These are phyloP conservation scores for Hibiscus mutabilis DNA, from an alignment of 345 rosid species.

Conservation along the genomic window DNA sequence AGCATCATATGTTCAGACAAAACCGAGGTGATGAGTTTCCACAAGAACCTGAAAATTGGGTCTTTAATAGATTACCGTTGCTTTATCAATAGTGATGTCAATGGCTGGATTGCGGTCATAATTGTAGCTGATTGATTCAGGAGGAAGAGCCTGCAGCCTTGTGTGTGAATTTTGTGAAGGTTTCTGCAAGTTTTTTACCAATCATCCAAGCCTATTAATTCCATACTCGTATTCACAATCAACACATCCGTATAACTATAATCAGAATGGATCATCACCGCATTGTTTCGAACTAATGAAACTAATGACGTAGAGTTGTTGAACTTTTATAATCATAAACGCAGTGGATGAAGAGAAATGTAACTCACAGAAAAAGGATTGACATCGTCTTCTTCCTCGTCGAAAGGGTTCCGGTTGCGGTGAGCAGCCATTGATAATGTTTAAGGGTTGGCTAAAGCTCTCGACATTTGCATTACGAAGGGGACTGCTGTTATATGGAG, in stretches of 20 bases:
- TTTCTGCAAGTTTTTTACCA: slow-evolving; percentile 30
- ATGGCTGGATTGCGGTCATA: slow-evolving; percentile 64
- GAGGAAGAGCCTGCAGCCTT: slow-evolving; percentile 84
- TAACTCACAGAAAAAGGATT: slow-evolving; percentile 84
- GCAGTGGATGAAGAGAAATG: neutral
- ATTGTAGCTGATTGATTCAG: slow-evolving; percentile 66
- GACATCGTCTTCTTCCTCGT: slow-evolving; percentile 69
- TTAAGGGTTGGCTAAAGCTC: neutral
- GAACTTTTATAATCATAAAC: too few relatives aligned
- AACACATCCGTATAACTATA: too few relatives aligned
- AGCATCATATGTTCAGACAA: neutral
- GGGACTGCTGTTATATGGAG: neutral
- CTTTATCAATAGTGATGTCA: slow-evolving; percentile 70
- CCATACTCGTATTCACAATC: neutral
- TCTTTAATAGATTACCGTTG: slow-evolving; percentile 4
- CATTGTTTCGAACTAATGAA: too few relatives aligned
- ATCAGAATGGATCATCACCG: too few relatives aligned
- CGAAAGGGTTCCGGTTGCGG: slow-evolving; percentile 73
- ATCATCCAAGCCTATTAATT: neutral
- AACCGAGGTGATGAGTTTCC: neutral
- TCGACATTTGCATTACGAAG: neutral
- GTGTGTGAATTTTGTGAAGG: slow-evolving; percentile 61
- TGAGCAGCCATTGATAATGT: slow-evolving; percentile 52
- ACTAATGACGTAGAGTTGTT: too few relatives aligned
- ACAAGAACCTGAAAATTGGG: too few relatives aligned